These are phyloP conservation scores for Psophocarpus tetragonolobus DNA, from an alignment of 306 rosid species.

Conservation along the genomic window DNA sequence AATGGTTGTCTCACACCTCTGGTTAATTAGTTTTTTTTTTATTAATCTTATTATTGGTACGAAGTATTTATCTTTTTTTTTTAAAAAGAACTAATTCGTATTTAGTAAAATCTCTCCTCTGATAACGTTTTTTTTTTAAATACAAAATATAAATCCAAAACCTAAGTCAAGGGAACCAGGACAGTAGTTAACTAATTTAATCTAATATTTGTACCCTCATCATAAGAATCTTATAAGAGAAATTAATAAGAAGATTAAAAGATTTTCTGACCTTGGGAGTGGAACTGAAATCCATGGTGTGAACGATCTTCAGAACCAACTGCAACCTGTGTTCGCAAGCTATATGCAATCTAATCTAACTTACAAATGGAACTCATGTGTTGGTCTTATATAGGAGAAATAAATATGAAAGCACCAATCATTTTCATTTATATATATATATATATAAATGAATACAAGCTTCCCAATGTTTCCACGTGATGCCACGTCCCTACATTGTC, in stretches of 20 bases:
- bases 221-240: background rate
- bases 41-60: no score
- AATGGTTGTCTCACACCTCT: no score
- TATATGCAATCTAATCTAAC: background rate
- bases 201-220: background rate
- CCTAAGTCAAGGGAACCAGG: no score
- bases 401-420: constrained; percentile 22
- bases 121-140: no score
- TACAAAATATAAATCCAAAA: no score
- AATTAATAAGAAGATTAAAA: constrained; percentile 4
- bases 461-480: constrained; percentile 19
- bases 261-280: constrained; percentile 57
- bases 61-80: no score
- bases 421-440: constrained; percentile 12
- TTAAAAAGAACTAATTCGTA: no score
- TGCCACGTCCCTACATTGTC: background rate
- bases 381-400: background rate
- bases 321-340: constrained; percentile 21
- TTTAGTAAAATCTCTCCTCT: no score
- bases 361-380: background rate
- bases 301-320: background rate
- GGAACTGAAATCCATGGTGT: constrained; percentile 56
- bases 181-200: background rate
- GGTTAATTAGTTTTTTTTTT: no score
- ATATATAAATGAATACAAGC: background rate